Conservation (phyloP, 140 eudicot genomes). For the Bidens hawaiensis region DNA sequence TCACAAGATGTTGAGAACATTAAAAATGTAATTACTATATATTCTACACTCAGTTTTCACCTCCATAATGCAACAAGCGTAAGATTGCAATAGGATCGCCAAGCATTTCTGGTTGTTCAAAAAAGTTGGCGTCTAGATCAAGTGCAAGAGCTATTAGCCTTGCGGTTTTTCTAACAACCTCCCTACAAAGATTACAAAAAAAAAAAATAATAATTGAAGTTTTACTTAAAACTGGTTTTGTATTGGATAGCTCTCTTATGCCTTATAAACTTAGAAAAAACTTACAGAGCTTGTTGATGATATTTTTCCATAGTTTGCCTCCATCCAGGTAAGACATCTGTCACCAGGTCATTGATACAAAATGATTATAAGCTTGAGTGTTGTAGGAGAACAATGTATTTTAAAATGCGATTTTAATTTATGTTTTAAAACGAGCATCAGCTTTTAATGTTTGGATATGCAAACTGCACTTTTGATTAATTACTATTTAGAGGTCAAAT, state of each 20-base stretch:
- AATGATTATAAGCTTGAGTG: background rate
- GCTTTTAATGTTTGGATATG: background rate
- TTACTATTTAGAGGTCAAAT: background rate
- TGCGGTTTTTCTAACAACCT: conserved; percentile 54
- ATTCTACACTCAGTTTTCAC: conserved; percentile 23
- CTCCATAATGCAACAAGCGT: conserved; percentile 79
- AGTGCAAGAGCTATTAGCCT: conserved; percentile 91
- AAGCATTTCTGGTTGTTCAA: conserved; percentile 64
- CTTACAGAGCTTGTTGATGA: conserved; percentile 73
- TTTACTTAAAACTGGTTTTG: background rate
- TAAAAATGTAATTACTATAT: background rate
- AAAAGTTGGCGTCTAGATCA: conserved; percentile 51
- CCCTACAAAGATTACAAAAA: conserved; percentile 32
- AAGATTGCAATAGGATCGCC: conserved; percentile 64
- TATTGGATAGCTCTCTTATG: no score
- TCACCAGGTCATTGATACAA: no score
- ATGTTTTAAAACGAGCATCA: background rate
- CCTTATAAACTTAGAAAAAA: conserved; percentile 6
- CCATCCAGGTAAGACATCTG: conserved; percentile 83
- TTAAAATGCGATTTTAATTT: no score
- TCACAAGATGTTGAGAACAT: background rate
- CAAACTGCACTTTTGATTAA: background rate
- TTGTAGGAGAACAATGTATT: background rate
- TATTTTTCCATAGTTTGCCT: conserved; percentile 87
- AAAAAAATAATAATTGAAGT: background rate